Evolutionary conservation across 2,329 filamentous ascomycete species (phyloP), one percentile per base, ranked within the genome.

Genomic region (Colletotrichum lupini): DNA sequence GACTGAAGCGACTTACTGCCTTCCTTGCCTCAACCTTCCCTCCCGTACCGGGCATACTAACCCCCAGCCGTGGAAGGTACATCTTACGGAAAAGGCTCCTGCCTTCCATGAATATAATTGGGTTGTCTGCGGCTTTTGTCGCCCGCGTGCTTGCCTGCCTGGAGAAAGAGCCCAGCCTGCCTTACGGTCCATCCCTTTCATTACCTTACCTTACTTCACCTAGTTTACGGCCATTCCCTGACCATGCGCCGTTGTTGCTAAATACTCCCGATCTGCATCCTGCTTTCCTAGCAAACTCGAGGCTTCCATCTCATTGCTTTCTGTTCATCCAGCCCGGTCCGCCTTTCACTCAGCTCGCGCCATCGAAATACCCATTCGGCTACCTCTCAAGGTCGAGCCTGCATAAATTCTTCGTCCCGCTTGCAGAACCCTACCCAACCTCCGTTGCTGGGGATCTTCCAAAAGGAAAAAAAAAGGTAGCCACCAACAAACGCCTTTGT

Each of bases 401-500:
- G 19, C 19, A 49, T 49, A n/a, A 3, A 19, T 9, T 49, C 6
- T 49, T 49, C 19, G n/a, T 49, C 19, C 14, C 42, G 42, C 19
- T 49, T 19, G 19, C 42, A 49, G 42, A n/a, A 9, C 19, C 16
- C 19, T 8, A 8, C 59, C 26, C 24, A 26, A 14, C 60, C 55
- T 37, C 14, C 55, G 37, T 60, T 42, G 22, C 32, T 53, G 42
- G 42, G 22, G 16, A n/a, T n/a, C 42, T 7, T 59, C 11, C 30
- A 9, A 32, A 11, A 9, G 11, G 9, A n/a, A 14, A 22, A 53
- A 37, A 22, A 19, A 49, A 49, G 42, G 42, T n/a, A 49, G 42
- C 49, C 64, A 24, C 64, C 65, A 68, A 61, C 42, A 58, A 72
- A 32, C 62, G 53, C 62, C 46, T 49, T 62, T 56, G 42, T 58